Conservation (phyloP, 1,284 basidiomycete species). For the Trametes hirsuta region DNA sequence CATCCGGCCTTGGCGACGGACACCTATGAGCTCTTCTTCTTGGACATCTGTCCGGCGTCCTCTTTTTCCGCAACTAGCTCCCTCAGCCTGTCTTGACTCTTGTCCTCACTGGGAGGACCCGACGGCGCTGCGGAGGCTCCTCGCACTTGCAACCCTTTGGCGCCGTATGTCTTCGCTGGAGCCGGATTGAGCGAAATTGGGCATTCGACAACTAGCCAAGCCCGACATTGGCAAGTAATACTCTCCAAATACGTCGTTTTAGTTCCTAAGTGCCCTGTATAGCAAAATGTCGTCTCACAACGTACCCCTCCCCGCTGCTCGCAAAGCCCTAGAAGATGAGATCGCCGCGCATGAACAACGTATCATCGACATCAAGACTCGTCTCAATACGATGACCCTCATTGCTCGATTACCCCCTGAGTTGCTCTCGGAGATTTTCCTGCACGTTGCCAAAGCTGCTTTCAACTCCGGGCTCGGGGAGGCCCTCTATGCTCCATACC, state of each 20-base stretch:
- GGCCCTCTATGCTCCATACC: neutral
- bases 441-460: neutral
- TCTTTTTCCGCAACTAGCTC: too few species aligned
- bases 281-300: neutral
- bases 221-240: neutral
- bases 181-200: too few species aligned
- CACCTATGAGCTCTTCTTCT: too few species aligned
- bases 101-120: too few species aligned
- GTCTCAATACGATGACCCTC: conserved; percentile 10
- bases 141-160: too few species aligned
- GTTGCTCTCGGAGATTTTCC: conserved; percentile 18
- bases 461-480: neutral
- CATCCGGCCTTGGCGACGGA: too few species aligned
- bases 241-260: neutral
- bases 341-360: conserved; percentile 6
- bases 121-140: too few species aligned
- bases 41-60: too few species aligned
- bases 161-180: too few species aligned
- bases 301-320: neutral
- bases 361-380: conserved; percentile 15
- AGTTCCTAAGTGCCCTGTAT: neutral
- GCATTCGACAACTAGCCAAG: too few species aligned
- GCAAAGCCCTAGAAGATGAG: conserved; percentile 12
- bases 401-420: conserved; percentile 19
- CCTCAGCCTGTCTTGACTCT: too few species aligned